These are phyloP conservation scores for Jacaranda mimosifolia DNA, from an alignment of 257 asterid genomes.

Conservation along the genomic window DNA sequence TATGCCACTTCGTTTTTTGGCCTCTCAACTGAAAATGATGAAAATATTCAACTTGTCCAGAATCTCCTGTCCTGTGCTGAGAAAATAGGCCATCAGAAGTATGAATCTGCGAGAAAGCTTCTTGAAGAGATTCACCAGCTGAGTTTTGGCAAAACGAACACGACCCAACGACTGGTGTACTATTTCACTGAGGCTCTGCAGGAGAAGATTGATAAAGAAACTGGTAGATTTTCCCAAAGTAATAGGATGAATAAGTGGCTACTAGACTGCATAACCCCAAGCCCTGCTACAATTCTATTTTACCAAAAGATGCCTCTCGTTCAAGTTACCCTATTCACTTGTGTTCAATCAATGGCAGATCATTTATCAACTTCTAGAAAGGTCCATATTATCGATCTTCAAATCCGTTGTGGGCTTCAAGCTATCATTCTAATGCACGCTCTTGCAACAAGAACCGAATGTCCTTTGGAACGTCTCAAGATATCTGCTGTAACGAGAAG, in stretches of 20 bases:
- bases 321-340: constrained; percentile 57
- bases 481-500: constrained; percentile 59
- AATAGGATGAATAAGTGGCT: constrained; percentile 38
- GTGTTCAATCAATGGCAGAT: constrained; percentile 62
- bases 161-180: constrained; percentile 49
- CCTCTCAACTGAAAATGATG: constrained; percentile 5
- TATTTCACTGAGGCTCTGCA: constrained; percentile 61
- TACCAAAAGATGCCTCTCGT: constrained; percentile 52
- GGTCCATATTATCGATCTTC: constrained; percentile 63
- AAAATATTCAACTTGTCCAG: constrained; percentile 52
- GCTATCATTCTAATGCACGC: constrained; percentile 72
- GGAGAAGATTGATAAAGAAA: constrained; percentile 58
- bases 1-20: constrained; percentile 33
- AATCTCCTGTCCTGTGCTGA: constrained; percentile 64
- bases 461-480: constrained; percentile 55
- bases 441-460: constrained; percentile 44
- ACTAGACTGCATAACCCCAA: constrained; percentile 8
- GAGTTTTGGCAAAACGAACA: no score
- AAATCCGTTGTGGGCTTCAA: constrained; percentile 59
- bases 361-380: constrained; percentile 47
- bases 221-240: constrained; percentile 42
- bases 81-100: constrained; percentile 49
- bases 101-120: constrained; percentile 42
- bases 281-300: constrained; percentile 36
- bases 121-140: constrained; percentile 40